These are phyloP conservation scores for Lentinula raphanica DNA, from an alignment of 768 basidiomycete genomes.

Conservation along the genomic window DNA sequence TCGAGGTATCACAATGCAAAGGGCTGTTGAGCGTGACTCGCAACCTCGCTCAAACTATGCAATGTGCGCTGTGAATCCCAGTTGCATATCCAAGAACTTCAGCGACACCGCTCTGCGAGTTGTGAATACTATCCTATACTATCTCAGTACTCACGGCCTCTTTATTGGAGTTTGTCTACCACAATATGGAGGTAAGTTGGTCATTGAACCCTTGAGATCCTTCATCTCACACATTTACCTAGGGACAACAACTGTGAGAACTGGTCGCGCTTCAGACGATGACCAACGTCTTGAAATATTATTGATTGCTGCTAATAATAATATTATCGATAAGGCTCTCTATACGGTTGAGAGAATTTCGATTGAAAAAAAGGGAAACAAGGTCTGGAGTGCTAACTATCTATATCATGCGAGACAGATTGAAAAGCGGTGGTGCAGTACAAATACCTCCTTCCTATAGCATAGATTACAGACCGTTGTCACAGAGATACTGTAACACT, in stretches of 20 bases:
- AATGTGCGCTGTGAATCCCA: slow-evolving; percentile 99
- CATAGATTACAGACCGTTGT: no score
- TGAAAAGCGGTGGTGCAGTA: no score
- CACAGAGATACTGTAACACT: no score
- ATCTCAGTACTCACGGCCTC: slow-evolving; percentile 73
- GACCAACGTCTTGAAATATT: slow-evolving; percentile 95
- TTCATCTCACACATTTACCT: slow-evolving; percentile 8
- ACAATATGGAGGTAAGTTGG: slow-evolving; percentile 73
- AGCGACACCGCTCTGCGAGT: slow-evolving; percentile 94
- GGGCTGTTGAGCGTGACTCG: slow-evolving; percentile 93
- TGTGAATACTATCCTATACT: slow-evolving; percentile 84
- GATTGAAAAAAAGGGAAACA: no score
- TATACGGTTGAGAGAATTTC: no score
- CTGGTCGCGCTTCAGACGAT: slow-evolving; percentile 88
- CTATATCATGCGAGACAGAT: no score
- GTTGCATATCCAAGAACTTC: slow-evolving; percentile 90
- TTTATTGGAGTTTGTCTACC: slow-evolving; percentile 97
- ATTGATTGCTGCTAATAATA: no score
- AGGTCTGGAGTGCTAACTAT: no score
- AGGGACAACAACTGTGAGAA: slow-evolving; percentile 99
- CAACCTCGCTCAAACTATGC: slow-evolving; percentile 94
- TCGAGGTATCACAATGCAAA: slow-evolving; percentile 99
- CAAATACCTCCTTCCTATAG: no score
- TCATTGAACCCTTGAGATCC: background rate
- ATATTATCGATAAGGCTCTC: no score